Percentiles rank a stretch among this genome's conserved stretches.
These are phyloP conservation scores for Colletotrichum siamense DNA, from an alignment of 2,329 filamentous ascomycete species.

Conservation along the genomic window DNA sequence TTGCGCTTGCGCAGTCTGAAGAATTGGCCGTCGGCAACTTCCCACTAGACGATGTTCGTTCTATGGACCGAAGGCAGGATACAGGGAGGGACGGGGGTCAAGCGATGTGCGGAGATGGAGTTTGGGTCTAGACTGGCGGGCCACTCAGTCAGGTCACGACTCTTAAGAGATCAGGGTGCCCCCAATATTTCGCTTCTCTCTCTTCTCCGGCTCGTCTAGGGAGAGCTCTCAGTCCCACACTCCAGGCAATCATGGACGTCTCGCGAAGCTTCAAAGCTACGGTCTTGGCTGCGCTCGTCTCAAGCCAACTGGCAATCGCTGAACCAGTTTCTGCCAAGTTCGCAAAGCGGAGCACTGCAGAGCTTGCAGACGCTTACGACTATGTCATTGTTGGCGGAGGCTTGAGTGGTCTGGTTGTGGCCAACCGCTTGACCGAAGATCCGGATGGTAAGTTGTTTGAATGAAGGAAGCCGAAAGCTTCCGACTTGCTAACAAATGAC, in stretches of 20 bases:
- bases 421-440: slow-evolving; percentile 40
- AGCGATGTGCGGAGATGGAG: neutral
- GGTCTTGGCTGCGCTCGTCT: neutral
- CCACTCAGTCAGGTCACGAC: neutral
- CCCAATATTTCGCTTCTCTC: neutral
- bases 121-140: neutral
- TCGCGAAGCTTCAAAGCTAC: neutral
- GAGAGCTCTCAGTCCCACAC: neutral
- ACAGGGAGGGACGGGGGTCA: neutral
- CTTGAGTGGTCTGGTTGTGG: slow-evolving; percentile 39
- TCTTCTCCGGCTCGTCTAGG: neutral
- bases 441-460: slow-evolving; percentile 20
- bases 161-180: neutral
- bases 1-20: neutral
- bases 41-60: neutral
- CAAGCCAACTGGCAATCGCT: neutral
- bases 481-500: neutral
- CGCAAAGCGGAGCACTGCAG: neutral
- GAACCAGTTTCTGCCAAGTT: neutral
- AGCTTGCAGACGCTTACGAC: slow-evolving; percentile 30
- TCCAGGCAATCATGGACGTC: neutral
- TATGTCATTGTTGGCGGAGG: slow-evolving; percentile 43
- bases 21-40: neutral
- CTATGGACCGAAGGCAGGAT: neutral
- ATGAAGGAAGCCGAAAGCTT: neutral